phyloP scores from a whole-genome alignment of 176 grass and related monocot species.

The Eragrostis nindensis region DNA sequence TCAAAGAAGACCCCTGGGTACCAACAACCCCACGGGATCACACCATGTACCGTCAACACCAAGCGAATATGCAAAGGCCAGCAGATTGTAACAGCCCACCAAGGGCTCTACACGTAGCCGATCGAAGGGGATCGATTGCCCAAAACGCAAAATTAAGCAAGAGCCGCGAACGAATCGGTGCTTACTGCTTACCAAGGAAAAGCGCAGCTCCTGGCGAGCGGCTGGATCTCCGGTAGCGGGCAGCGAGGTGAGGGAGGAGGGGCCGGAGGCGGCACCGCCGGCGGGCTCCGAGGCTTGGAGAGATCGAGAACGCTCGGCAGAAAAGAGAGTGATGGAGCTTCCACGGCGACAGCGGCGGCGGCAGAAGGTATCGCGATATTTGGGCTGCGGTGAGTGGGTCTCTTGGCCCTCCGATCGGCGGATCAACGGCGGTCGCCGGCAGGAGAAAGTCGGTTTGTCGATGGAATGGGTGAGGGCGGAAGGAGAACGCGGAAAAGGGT shows the following conservation, averaged over 20 bases:
- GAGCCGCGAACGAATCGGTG: not conserved
- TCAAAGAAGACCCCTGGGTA: not conserved
- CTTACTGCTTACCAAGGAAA: constrained; percentile 23
- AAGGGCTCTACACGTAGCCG: not conserved
- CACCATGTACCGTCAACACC: not conserved
- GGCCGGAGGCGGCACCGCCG: not conserved
- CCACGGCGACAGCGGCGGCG: not conserved
- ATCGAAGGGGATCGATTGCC: not conserved
- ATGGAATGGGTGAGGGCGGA: not conserved
- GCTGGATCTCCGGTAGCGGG: not conserved
- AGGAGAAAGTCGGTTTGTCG: constrained; percentile 1
- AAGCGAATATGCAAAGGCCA: too few relatives aligned
- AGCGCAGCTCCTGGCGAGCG: not conserved
- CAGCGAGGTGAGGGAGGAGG: not conserved
- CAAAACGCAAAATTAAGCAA: constrained; percentile 7
- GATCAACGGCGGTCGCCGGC: constrained; percentile 25
- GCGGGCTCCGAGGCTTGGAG: not conserved
- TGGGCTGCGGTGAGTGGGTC: not conserved
- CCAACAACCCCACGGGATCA: not conserved
- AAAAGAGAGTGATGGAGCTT: not conserved
- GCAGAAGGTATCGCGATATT: not conserved
- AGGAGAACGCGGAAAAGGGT: not conserved
- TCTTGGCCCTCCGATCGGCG: not conserved
- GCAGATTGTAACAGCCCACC: not conserved
- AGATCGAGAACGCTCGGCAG: not conserved